Percentiles rank a stretch among this genome's conserved stretches.
These are phyloP conservation scores for Talaromyces ruber DNA, from an alignment of 495 filamentous ascomycete species.

Conservation along the genomic window DNA sequence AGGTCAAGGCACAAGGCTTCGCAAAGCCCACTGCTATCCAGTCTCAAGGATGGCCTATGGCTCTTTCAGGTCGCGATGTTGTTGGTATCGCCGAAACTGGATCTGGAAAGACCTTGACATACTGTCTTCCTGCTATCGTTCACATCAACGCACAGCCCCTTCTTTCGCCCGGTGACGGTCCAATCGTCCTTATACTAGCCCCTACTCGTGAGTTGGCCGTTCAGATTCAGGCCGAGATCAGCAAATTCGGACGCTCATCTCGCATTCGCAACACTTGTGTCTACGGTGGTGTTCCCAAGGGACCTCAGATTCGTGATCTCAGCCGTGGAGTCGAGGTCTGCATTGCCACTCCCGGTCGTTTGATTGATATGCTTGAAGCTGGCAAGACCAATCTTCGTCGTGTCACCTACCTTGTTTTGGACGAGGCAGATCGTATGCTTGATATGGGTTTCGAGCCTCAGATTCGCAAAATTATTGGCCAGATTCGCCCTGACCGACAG, in stretches of 20 bases:
- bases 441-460: conserved; percentile 99
- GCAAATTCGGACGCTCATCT: conserved; percentile 98
- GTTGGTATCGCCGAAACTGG: conserved; percentile 99
- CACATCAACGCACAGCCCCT: conserved; percentile 99
- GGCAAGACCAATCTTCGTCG: conserved; percentile 97
- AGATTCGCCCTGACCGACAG: conserved; percentile 97
- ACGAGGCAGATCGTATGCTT: conserved; percentile 99
- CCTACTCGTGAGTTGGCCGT: conserved; percentile 96
- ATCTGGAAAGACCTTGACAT: conserved; percentile 97
- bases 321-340: conserved; percentile 93
- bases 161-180: conserved; percentile 91
- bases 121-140: conserved; percentile 96
- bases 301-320: conserved; percentile 90
- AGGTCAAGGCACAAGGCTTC: conserved; percentile 97
- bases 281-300: conserved; percentile 97
- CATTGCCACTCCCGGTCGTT: conserved; percentile 92
- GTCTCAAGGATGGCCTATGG: conserved; percentile 99
- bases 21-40: conserved; percentile 88
- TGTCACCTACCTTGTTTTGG: conserved; percentile 94
- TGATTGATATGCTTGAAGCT: conserved; percentile 97
- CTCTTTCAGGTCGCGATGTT: conserved; percentile 93
- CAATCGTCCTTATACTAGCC: conserved; percentile 90
- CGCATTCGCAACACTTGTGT: conserved; percentile 98
- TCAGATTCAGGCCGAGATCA: conserved; percentile 97
- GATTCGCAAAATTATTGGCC: conserved; percentile 93